These are phyloP conservation scores for Diaporthe aspalathi DNA, from an alignment of 2,329 filamentous ascomycete species.

Conservation along the genomic window DNA sequence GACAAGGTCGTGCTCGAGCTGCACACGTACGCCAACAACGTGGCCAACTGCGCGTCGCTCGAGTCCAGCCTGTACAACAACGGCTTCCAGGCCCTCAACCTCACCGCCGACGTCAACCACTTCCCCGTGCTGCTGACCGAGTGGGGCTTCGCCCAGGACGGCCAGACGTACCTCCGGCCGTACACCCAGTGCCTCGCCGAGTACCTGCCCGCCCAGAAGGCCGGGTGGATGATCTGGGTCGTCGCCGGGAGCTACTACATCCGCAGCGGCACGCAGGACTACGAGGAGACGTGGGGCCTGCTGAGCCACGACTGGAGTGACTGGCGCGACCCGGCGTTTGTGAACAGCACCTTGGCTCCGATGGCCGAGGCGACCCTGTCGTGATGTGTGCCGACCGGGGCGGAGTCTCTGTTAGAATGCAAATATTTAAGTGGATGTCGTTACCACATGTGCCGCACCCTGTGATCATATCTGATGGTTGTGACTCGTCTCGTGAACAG, in stretches of 20 bases:
- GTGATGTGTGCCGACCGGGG: not conserved
- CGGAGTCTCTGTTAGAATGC: not conserved
- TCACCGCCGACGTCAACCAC: conserved; percentile 47
- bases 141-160: conserved; percentile 65
- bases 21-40: conserved; percentile 61
- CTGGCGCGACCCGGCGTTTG: conserved; percentile 59
- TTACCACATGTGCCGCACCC: not conserved
- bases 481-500: not conserved
- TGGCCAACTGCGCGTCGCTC: conserved; percentile 54
- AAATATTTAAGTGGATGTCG: not conserved
- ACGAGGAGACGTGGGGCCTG: conserved; percentile 68
- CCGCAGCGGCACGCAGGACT: conserved; percentile 63
- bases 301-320: conserved; percentile 65
- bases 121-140: conserved; percentile 65
- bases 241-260: conserved; percentile 70
- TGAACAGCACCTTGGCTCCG: conserved; percentile 54
- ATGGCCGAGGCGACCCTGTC: conserved; percentile 52
- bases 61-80: conserved; percentile 54
- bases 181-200: conserved; percentile 65
- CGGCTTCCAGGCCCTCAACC: conserved; percentile 56
- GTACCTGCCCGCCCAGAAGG: conserved; percentile 60
- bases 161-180: conserved; percentile 56
- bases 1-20: conserved; percentile 62
- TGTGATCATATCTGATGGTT: not conserved
- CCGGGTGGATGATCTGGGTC: conserved; percentile 70